phyloP scores from a whole-genome alignment of 2,329 filamentous ascomycete genomes.

The Ramularia endophylla region DNA sequence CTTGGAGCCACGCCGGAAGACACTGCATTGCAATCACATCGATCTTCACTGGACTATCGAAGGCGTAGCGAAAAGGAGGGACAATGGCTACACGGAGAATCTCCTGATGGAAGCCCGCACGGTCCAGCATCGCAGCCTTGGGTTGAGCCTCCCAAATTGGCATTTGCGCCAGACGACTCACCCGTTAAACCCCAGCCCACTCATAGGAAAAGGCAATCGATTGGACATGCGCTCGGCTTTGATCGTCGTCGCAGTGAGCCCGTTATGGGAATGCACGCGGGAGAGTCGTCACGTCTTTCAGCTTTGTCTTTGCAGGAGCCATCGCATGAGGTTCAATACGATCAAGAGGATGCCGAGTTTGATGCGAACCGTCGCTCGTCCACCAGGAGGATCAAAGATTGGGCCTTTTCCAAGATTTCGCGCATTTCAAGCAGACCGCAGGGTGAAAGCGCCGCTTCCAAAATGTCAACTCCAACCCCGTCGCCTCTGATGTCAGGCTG shows the following conservation, averaged over 20 bases:
- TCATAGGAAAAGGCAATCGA: conserved; percentile 57
- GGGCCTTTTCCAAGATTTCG: conserved; percentile 54
- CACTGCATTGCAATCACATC: conserved; percentile 55
- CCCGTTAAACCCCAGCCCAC: conserved; percentile 15
- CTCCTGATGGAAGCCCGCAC: conserved; percentile 13
- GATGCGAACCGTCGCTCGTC: conserved; percentile 23
- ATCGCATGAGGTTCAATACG: conserved; percentile 2
- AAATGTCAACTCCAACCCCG: background rate
- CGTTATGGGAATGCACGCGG: conserved; percentile 24
- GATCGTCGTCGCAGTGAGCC: conserved; percentile 45
- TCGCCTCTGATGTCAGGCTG: too few species aligned
- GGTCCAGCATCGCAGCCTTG: conserved; percentile 21
- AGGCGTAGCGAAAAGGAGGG: conserved; percentile 28
- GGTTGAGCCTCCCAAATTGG: conserved; percentile 7
- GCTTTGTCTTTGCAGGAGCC: conserved; percentile 28
- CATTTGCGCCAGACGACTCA: conserved; percentile 11
- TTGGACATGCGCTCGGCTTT: conserved; percentile 55
- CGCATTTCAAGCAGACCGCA: conserved; percentile 21
- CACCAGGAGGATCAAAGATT: conserved; percentile 64
- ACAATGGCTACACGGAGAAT: conserved; percentile 26
- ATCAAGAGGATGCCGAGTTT: conserved; percentile 7
- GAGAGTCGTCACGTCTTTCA: conserved; percentile 24
- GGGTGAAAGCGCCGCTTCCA: background rate
- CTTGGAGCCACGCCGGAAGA: conserved; percentile 38
- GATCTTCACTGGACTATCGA: conserved; percentile 20